Percentiles rank a stretch among this genome's conserved stretches.
Evolutionary conservation across 495 filamentous ascomycete genomes (phyloP).

Genomic region (Astrothelium macrocarpum): DNA sequence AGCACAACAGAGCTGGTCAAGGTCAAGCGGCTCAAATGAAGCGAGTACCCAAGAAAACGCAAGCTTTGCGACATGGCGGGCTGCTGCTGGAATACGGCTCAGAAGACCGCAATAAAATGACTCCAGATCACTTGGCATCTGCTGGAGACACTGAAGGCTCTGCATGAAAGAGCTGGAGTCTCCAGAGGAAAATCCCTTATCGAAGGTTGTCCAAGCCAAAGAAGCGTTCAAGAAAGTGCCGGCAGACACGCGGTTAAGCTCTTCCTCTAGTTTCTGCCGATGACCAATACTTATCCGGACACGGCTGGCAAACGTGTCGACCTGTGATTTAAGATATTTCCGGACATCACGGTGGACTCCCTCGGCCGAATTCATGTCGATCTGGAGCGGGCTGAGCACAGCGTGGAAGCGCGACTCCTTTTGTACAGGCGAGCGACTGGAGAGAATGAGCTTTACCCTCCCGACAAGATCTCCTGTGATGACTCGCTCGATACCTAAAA

Average conservation of each 20-base stretch:
- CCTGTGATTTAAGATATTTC: background rate
- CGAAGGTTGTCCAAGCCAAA: background rate
- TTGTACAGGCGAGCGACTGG: background rate
- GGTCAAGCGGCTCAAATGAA: background rate
- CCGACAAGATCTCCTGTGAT: background rate
- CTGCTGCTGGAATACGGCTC: background rate
- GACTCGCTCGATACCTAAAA: background rate
- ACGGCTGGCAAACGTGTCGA: background rate
- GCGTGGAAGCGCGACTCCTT: background rate
- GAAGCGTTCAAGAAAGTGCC: background rate
- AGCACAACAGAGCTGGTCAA: background rate
- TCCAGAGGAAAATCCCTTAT: background rate
- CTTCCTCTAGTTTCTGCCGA: background rate
- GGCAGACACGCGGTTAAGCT: background rate
- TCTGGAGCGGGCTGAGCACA: background rate
- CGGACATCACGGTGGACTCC: background rate
- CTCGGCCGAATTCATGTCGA: background rate
- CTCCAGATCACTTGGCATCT: background rate
- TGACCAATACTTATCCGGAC: background rate
- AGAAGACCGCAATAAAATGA: background rate
- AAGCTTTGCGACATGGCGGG: background rate
- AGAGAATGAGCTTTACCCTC: background rate
- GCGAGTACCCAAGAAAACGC: background rate
- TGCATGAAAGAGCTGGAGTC: background rate
- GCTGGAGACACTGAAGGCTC: background rate